Evolutionary conservation across 371 early-diverging fungal species (phyloP), one percentile per base, ranked within the genome.

Genomic region (Coemansia sp.): DNA sequence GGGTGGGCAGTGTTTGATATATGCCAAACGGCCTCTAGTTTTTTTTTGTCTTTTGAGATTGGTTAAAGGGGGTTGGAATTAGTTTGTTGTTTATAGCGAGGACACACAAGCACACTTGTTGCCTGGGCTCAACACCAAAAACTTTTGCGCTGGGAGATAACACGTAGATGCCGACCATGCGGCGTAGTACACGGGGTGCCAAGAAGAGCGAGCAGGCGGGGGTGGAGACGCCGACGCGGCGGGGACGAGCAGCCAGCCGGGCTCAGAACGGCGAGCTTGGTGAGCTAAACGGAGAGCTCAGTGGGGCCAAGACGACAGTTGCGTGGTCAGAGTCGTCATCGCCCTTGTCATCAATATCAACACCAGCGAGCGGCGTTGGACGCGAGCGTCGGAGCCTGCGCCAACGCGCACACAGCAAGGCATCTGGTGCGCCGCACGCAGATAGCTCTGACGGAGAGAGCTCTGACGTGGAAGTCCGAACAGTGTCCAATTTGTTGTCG

Each of bases 281-380:
- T 6, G 16, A 4, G 2, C 3, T 20, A 5, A 50, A 50, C 51
- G 51, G 51, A 4, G 25, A 25, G 25, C 25, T 25, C 25, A 25
- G 25, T 25, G 25, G 25, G 3, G 25, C 25, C 25, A 25, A 25
- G 25, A 2, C 51, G 2, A 50, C 20, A 50, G 26, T 9, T 14
- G 4, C 9, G 20, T 75, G 77, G 77, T 61, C 72, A 0, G 62
- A 53, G 6, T 26, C 64, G 1, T 58, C 77, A 9, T 75, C 77
- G 5, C 68, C 77, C n/a, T 47, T 75, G 37, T 75, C 77, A 2
- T 75, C 77, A 9, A 47, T 75, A 18, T 75, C 75, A 14, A 70
- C 74, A 30, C 70, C 74, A 0, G 73, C 65, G 0, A 65, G 71
- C 42, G 54, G 55, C n/a, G 62, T 33, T 2, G 55, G 28, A 7